phyloP scores from a whole-genome alignment of 768 basidiomycete genomes.

The Hygrocybe coccinea region DNA sequence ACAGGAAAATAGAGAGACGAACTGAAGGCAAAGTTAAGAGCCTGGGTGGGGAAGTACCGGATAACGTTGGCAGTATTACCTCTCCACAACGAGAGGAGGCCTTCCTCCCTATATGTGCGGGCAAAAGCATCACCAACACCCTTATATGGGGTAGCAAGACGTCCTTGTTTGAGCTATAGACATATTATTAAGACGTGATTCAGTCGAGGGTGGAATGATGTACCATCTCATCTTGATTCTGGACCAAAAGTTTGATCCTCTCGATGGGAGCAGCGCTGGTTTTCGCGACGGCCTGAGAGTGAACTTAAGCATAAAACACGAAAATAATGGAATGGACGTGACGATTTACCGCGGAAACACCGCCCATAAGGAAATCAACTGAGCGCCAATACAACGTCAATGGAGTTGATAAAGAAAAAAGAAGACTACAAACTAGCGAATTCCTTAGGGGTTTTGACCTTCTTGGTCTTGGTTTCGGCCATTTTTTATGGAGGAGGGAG shows the following conservation, averaged over 20 bases:
- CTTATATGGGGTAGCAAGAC: constrained; percentile 94
- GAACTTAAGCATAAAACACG: constrained; percentile 17
- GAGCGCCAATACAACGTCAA: constrained; percentile 16
- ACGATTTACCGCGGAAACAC: constrained; percentile 78
- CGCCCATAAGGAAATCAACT: constrained; percentile 97
- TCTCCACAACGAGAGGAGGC: constrained; percentile 92
- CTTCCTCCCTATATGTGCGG: constrained; percentile 94
- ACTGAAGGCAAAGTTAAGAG: constrained; percentile 99
- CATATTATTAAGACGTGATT: constrained; percentile 32
- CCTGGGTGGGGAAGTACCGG: constrained; percentile 99
- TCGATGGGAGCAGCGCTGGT: constrained; percentile 99
- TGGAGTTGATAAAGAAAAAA: constrained; percentile 16
- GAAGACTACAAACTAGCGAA: constrained; percentile 63
- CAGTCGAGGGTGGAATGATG: constrained; percentile 16
- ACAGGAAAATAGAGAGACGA: constrained; percentile 32
- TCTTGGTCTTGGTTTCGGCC: constrained; percentile 70
- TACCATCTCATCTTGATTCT: constrained; percentile 99
- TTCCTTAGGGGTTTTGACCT: constrained; percentile 85
- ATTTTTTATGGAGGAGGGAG: constrained; percentile 51
- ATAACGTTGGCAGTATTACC: constrained; percentile 99
- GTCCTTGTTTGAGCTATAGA: constrained; percentile 94
- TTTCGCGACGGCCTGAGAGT: constrained; percentile 89
- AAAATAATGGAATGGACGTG: background rate
- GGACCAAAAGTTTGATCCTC: constrained; percentile 97
- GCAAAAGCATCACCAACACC: constrained; percentile 87